These are phyloP conservation scores for Gossypium aridum DNA, from an alignment of 441 rosid genomes.

Conservation along the genomic window DNA sequence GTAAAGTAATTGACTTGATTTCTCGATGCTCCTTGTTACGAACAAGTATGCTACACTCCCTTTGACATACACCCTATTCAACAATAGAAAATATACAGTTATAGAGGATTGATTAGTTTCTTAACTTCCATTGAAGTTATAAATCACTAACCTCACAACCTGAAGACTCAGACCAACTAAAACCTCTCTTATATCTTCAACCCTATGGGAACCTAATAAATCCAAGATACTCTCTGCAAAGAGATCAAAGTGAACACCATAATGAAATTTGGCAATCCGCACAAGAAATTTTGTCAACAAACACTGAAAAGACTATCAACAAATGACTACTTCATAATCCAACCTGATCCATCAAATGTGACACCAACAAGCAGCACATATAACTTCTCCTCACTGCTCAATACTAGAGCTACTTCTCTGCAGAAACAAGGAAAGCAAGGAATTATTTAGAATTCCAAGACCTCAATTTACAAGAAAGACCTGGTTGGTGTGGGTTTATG, in stretches of 20 bases:
- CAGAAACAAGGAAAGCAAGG: not conserved
- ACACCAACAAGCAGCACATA: constrained; percentile 62
- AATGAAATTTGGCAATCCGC: constrained; percentile 19
- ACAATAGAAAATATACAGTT: constrained; percentile 10
- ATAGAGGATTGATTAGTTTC: constrained; percentile 17
- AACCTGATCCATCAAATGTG: constrained; percentile 65
- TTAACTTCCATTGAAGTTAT: constrained; percentile 10
- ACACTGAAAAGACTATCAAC: constrained; percentile 11
- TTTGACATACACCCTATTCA: constrained; percentile 45
- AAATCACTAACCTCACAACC: constrained; percentile 62
- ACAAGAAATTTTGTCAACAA: constrained; percentile 5
- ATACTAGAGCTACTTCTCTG: constrained; percentile 54
- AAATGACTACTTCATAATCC: constrained; percentile 23
- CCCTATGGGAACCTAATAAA: constrained; percentile 50
- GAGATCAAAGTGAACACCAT: constrained; percentile 19
- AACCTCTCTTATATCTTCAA: constrained; percentile 65
- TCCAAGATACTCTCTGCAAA: constrained; percentile 58
- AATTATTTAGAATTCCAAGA: not conserved
- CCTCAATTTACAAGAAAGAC: not conserved
- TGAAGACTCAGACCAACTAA: constrained; percentile 77
- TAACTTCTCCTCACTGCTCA: constrained; percentile 58
- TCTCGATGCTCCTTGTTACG: constrained; percentile 58
- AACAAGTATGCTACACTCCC: constrained; percentile 56
- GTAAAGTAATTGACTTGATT: constrained; percentile 50
- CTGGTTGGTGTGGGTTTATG: not conserved